These are phyloP conservation scores for Wickerhamomyces chaumierensis DNA, from an alignment of 805 yeast species.

Conservation along the genomic window DNA sequence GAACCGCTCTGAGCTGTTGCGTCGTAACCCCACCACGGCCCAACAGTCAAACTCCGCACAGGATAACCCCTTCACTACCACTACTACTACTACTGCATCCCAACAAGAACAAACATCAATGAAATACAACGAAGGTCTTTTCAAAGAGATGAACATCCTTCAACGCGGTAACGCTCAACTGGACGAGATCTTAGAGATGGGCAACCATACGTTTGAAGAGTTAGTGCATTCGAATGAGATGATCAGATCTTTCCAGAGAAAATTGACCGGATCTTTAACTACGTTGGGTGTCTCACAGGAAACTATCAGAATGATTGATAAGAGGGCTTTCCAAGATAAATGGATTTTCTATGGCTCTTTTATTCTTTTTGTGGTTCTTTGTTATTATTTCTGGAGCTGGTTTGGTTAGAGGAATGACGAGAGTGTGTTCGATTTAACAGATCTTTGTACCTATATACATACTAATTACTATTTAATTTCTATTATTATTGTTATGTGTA, in stretches of 20 bases:
- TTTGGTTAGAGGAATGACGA: constrained; percentile 33
- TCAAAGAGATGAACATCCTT: constrained; percentile 54
- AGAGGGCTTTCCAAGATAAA: constrained; percentile 77
- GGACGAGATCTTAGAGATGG: constrained; percentile 87
- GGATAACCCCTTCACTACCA: constrained; percentile 13
- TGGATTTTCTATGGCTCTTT: constrained; percentile 76
- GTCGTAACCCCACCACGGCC: constrained; percentile 18
- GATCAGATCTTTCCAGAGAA: constrained; percentile 47
- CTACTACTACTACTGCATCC: background rate
- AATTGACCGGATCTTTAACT: constrained; percentile 54
- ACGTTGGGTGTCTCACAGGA: constrained; percentile 82
- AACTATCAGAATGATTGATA: constrained; percentile 71
- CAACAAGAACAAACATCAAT: constrained; percentile 32
- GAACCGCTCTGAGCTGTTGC: constrained; percentile 32
- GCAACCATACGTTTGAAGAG: constrained; percentile 75
- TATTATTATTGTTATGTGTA: too few species aligned
- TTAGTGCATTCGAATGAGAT: constrained; percentile 75
- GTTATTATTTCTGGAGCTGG: constrained; percentile 58
- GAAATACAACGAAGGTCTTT: constrained; percentile 45
- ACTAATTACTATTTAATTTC: too few species aligned
- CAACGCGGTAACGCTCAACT: constrained; percentile 68
- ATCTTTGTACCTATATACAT: too few species aligned
- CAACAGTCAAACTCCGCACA: background rate
- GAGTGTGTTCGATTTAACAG: too few species aligned
- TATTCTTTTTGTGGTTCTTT: constrained; percentile 44